Percentiles rank a stretch among this genome's conserved stretches.
These are phyloP conservation scores for Yamadazyma jaroonii DNA, from an alignment of 1,139 yeast species.

Conservation along the genomic window DNA sequence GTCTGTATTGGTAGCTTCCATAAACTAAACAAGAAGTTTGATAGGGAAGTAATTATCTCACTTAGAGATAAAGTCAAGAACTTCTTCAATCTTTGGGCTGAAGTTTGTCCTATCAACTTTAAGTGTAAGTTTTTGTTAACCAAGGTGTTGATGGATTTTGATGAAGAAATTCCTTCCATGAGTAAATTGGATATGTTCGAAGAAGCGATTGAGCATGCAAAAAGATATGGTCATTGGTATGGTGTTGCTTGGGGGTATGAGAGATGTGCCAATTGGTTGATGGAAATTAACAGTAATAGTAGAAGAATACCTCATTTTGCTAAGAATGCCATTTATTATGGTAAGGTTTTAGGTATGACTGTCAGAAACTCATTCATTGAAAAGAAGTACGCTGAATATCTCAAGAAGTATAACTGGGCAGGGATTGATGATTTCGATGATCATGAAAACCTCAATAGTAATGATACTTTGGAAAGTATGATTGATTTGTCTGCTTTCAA, in stretches of 20 bases:
- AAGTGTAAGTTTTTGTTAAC: slow-evolving; percentile 31
- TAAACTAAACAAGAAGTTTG: too few species aligned
- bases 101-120: slow-evolving; percentile 35
- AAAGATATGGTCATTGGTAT: slow-evolving; percentile 25
- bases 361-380: slow-evolving; percentile 14
- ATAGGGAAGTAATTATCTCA: too few species aligned
- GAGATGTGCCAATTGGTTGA: slow-evolving; percentile 48
- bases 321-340: slow-evolving; percentile 19
- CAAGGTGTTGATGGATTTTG: slow-evolving; percentile 26
- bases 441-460: too few species aligned
- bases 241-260: slow-evolving; percentile 45
- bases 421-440: slow-evolving; percentile 19
- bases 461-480: too few species aligned
- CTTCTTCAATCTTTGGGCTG: slow-evolving; percentile 32
- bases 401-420: slow-evolving; percentile 29
- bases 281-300: slow-evolving; percentile 21
- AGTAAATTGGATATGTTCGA: slow-evolving; percentile 46
- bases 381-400: slow-evolving; percentile 17
- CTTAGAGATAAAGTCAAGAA: slow-evolving; percentile 10
- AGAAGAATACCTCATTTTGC: slow-evolving; percentile 20
- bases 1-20: too few species aligned
- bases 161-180: slow-evolving; percentile 22
- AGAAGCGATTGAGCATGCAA: slow-evolving; percentile 41
- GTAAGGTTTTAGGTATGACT: slow-evolving; percentile 18
- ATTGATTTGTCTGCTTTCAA: too few species aligned